Evolutionary conservation across 805 yeast species (phyloP), one percentile per base, ranked within the genome.

Genomic region (Kodamaea nitidulidarum): DNA sequence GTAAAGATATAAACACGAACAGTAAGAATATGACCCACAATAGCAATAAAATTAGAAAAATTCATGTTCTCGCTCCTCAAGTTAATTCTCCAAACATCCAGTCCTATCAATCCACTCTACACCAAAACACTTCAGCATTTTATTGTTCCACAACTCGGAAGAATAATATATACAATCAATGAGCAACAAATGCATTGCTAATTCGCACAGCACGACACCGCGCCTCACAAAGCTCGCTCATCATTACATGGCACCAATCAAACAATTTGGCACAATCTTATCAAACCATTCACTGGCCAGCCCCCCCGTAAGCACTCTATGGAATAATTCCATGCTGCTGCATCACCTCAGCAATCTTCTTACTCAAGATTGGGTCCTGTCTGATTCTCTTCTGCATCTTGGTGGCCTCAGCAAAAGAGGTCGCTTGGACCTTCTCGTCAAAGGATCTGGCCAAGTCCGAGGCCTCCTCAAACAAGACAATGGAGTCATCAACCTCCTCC

Each of bases 381-480:
- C 74, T 80, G 52, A 93, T 78, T 56, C 82, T 79, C 56, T 80
- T 67, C 73, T 93, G 98, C 68, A 88, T 79, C 62, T 84, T 85
- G 36, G 96, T 80, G 47, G 97, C 96, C 67, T 88, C 96, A 44
- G 91, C 90, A 53, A 86, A 84, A 14, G 93, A 82, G 46, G 88
- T 81, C 41, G 96, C 93, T 69, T 88, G 96, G 40, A 84, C 72
- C 69, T 87, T 84, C 68, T 91, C 98, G 44, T 83, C 88, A 37
- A 78, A 72, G 36, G 85, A 76, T 75, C 98, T 83, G 15, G 96
- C 84, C 50, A 90, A 74, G 41, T 75, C 75, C 39, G 93, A 81
- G 43, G 91, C 83, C 56, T 81, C 85, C 67, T 86, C 93, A 60
- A 91, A 90, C 57, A 84, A 74, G 45, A 66, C 67, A 48, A 87